Evolutionary conservation across 1,139 yeast species (phyloP), one percentile per base, ranked within the genome.

Genomic region (Keqinozyma sinolaborantium): DNA sequence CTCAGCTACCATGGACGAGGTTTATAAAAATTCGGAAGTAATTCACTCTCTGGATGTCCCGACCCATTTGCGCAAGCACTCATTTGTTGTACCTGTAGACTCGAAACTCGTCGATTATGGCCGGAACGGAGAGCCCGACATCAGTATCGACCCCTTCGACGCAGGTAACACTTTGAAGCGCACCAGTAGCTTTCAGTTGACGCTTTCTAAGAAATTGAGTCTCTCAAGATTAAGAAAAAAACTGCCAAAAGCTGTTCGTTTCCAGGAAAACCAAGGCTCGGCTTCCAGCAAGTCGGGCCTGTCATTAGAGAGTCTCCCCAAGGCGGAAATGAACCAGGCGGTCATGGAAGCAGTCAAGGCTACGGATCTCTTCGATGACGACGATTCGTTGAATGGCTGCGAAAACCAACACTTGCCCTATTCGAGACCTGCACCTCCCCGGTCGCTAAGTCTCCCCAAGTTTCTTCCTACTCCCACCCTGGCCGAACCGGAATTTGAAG

Each of bases 121-220:
- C n/a, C 13, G 9, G 13, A 5, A 14, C n/a, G 11, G 6, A 10
- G 11, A 21, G 19, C 25, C 14, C 14, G 46, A 43, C n/a, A 8
- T 23, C 2, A 42, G 42, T 30, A 39, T 43, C 19, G 47, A 43
- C 25, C 46, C 47, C 1, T 41, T 43, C 31, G 47, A 43, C 21
- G 21, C 32, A 8, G 18, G 14, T 4, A 28, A 26, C 15, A 30
- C 32, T 9, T 24, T 38, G 8, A 29, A 25, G 14, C 30, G 35
- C 16, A 11, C 28, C 12, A 5, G 14, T 14, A 9, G 16, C 6
- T 14, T 16, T 5, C 12, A 12, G 9, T 4, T 23, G 21, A 10
- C 7, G 16, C 16, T 14, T 14, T 6, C 18, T 5, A 25, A 13
- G n/a, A 25, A 25, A 25, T 7, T 10, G 7, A 25, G 18, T 11